Conservation (phyloP, 2,329 filamentous ascomycete genomes). For the Fonsecaea erecta region DNA sequence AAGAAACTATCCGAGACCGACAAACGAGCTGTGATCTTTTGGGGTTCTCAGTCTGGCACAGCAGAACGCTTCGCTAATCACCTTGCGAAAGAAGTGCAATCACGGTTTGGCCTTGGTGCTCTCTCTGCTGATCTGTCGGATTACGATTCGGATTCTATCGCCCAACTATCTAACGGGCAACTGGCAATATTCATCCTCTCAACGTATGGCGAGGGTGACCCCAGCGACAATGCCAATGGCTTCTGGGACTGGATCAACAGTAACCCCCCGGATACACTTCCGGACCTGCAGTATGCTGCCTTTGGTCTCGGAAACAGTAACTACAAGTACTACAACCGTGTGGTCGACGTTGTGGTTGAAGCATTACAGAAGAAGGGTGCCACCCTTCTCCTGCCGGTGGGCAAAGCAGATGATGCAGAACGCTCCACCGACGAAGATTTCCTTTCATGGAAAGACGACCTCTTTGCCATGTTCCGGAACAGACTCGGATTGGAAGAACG, state of each 20-base stretch:
- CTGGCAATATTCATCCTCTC: conserved; percentile 87
- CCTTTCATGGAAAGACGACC: conserved; percentile 91
- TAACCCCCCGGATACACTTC: conserved; percentile 71
- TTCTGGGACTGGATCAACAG: conserved; percentile 82
- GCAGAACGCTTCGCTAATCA: conserved; percentile 34
- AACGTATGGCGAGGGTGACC: conserved; percentile 94
- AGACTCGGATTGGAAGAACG: conserved; percentile 84
- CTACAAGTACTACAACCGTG: conserved; percentile 95
- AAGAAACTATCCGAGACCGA: conserved; percentile 43
- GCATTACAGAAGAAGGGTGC: conserved; percentile 76
- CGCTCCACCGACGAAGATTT: conserved; percentile 98
- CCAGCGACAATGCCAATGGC: conserved; percentile 91
- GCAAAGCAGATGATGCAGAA: conserved; percentile 89
- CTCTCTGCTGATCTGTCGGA: conserved; percentile 94
- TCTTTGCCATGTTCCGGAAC: conserved; percentile 78
- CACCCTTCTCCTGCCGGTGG: conserved; percentile 74
- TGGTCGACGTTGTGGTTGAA: conserved; percentile 84
- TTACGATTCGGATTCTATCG: conserved; percentile 87
- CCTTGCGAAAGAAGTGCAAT: conserved; percentile 31
- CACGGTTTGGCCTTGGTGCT: conserved; percentile 83
- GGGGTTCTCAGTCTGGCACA: conserved; percentile 37
- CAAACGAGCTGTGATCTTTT: conserved; percentile 62
- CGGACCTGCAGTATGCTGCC: conserved; percentile 72
- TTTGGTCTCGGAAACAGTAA: conserved; percentile 96
- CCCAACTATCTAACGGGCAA: conserved; percentile 79